Evolutionary conservation across 345 rosid genomes (phyloP), one percentile per base, ranked within the genome.

Genomic region (Brassica carinata): DNA sequence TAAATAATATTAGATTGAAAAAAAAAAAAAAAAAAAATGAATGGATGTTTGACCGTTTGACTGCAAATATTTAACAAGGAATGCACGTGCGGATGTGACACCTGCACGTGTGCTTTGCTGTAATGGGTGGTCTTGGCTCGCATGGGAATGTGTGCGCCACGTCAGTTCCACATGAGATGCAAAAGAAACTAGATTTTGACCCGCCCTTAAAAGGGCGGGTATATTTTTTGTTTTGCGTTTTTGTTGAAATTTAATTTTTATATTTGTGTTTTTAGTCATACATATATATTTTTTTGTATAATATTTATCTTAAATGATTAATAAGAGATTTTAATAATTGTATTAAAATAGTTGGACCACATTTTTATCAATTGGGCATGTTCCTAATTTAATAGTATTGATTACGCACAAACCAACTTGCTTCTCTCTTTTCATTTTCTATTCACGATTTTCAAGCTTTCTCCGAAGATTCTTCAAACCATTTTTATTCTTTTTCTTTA

Each of bases 31-130:
- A 19, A 19, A 19, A 19, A 57, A 43, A 48, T 31, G 34, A 59
- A 51, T 8, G 62, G 62, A 72, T 40, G 68, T 79, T 79, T 73
- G 82, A 79, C 82, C 73, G 27, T 79, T 33, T 73, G 82, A 73
- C 82, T 65, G 30, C 2, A 38, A 27, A 34, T 48, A 71, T 63
- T 40, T 11, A 43, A 64, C 6, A 3, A 13, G 2, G 18, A 78
- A 65, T 79, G 78, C 78, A 79, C 83, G 83, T 79, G 83, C 27
- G 70, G 74, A 18, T 45, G 70, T 38, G 19, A 55, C 17, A 67
- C 57, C 67, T 78, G 68, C 83, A 64, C 68, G 83, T 74, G 83
- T 79, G 78, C 83, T 68, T 43, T 14, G 83, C 78, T 79, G 83
- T 74, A 73, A 68, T 73, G 69, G 51, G 14, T 79, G 69, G 74